Evolutionary conservation across 1,284 basidiomycete genomes (phyloP).

Genomic region (Cystobasidium sp.): DNA sequence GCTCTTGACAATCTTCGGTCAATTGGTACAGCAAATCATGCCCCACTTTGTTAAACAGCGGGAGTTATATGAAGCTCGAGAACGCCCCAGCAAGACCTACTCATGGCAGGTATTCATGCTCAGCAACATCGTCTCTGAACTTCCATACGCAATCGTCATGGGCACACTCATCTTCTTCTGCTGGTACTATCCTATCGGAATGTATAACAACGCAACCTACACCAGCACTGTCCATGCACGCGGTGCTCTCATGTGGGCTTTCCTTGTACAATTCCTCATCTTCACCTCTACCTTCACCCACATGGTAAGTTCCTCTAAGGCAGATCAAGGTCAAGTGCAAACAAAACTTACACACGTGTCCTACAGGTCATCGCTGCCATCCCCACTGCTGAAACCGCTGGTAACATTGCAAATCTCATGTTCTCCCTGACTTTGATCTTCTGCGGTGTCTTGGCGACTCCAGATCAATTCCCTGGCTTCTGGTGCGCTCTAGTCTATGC

Average conservation of each 20-base stretch:
- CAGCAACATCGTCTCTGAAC: conserved; percentile 58
- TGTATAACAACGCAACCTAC: conserved; percentile 32
- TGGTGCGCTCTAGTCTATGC: conserved; percentile 53
- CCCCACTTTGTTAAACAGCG: conserved; percentile 61
- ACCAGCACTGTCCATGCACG: conserved; percentile 53
- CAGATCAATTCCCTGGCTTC: conserved; percentile 26
- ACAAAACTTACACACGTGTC: conserved; percentile 4
- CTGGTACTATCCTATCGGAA: conserved; percentile 59
- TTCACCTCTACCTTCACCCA: conserved; percentile 59
- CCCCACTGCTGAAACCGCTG: conserved; percentile 55
- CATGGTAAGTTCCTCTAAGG: conserved; percentile 53
- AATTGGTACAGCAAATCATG: conserved; percentile 58
- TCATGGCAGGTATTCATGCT: conserved; percentile 72
- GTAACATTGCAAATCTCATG: conserved; percentile 59
- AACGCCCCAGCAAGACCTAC: conserved; percentile 77
- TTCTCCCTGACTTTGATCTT: conserved; percentile 60
- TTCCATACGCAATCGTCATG: conserved; percentile 49
- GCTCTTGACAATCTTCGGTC: conserved; percentile 59
- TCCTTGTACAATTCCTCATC: conserved; percentile 56
- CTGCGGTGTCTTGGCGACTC: conserved; percentile 54
- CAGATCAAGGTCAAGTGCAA: background rate
- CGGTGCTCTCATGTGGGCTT: conserved; percentile 57
- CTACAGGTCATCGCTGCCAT: conserved; percentile 12
- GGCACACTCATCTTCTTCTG: conserved; percentile 57
- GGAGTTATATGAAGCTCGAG: conserved; percentile 72